Percentiles rank a stretch among this genome's conserved stretches.
phyloP scores from a whole-genome alignment of 495 filamentous ascomycete species.

The Echria macrotheca region DNA sequence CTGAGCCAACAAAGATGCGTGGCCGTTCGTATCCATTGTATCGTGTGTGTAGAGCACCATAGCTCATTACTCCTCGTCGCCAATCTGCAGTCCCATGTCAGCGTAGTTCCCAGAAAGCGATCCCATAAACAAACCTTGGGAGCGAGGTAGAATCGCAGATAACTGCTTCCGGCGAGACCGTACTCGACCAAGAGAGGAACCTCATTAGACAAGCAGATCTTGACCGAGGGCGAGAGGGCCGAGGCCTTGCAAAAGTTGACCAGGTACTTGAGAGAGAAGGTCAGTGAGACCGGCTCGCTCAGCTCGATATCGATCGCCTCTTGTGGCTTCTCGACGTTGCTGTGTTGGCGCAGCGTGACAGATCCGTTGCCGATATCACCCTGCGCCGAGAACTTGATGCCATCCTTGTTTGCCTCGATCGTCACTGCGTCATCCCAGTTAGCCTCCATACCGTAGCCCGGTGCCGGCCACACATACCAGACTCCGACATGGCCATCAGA shows the following conservation, averaged over 20 bases:
- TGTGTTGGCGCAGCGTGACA: slow-evolving; percentile 84
- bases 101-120: not conserved
- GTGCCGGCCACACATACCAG: slow-evolving; percentile 74
- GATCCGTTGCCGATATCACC: slow-evolving; percentile 96
- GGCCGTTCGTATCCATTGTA: slow-evolving; percentile 20
- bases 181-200: slow-evolving; percentile 96
- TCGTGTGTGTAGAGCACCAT: slow-evolving; percentile 3
- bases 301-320: slow-evolving; percentile 84
- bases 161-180: slow-evolving; percentile 71
- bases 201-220: slow-evolving; percentile 89
- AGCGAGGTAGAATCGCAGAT: slow-evolving; percentile 93
- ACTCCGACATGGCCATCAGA: slow-evolving; percentile 85
- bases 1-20: slow-evolving; percentile 1
- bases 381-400: slow-evolving; percentile 88
- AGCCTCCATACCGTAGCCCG: too few relatives aligned
- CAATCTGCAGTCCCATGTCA: slow-evolving; percentile 54
- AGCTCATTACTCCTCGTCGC: slow-evolving; percentile 72
- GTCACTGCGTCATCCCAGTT: slow-evolving; percentile 60
- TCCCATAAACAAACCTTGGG: slow-evolving; percentile 70
- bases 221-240: slow-evolving; percentile 73
- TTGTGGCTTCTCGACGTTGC: slow-evolving; percentile 84
- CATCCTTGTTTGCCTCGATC: slow-evolving; percentile 96
- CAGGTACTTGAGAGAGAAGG: slow-evolving; percentile 98
- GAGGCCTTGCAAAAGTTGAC: slow-evolving; percentile 99
- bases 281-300: slow-evolving; percentile 87